phyloP scores from a whole-genome alignment of 1,284 basidiomycete species.

The Papiliotrema flavescens region DNA sequence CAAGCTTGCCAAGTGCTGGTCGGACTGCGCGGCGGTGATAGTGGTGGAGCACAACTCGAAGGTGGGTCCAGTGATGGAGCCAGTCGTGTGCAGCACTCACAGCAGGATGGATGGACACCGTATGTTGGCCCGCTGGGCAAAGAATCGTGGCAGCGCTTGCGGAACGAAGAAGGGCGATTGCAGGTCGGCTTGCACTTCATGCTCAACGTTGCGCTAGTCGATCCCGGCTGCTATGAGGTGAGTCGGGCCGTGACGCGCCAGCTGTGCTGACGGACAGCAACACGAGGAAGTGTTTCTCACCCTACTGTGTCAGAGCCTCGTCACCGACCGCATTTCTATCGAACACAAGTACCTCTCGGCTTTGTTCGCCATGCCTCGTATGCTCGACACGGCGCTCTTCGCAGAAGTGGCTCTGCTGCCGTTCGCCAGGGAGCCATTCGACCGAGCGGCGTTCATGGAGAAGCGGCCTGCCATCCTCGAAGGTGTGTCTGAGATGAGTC shows the following conservation, averaged over 20 bases:
- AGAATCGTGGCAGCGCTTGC: conserved; percentile 61
- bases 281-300: conserved; percentile 58
- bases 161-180: conserved; percentile 53
- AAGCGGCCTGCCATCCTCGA: conserved; percentile 17
- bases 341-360: conserved; percentile 61
- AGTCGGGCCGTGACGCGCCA: not conserved
- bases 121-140: conserved; percentile 59
- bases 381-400: conserved; percentile 30
- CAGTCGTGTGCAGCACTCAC: not conserved
- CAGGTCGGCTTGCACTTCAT: conserved; percentile 69
- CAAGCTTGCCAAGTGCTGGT: conserved; percentile 71
- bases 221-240: conserved; percentile 63
- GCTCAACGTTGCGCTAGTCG: conserved; percentile 61
- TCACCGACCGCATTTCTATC: conserved; percentile 54
- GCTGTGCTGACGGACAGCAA: conserved; percentile 44
- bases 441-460: conserved; percentile 25
- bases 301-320: conserved; percentile 59
- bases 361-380: conserved; percentile 31
- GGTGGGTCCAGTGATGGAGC: conserved; percentile 43
- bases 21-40: conserved; percentile 65
- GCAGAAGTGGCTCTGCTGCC: conserved; percentile 7
- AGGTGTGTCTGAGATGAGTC: conserved; percentile 14
- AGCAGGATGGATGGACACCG: conserved; percentile 60
- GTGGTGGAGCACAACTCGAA: conserved; percentile 58
- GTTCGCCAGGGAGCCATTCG: conserved; percentile 7